These are phyloP conservation scores for Hypomyces perniciosus DNA, from an alignment of 2,329 filamentous ascomycete genomes.

Conservation along the genomic window DNA sequence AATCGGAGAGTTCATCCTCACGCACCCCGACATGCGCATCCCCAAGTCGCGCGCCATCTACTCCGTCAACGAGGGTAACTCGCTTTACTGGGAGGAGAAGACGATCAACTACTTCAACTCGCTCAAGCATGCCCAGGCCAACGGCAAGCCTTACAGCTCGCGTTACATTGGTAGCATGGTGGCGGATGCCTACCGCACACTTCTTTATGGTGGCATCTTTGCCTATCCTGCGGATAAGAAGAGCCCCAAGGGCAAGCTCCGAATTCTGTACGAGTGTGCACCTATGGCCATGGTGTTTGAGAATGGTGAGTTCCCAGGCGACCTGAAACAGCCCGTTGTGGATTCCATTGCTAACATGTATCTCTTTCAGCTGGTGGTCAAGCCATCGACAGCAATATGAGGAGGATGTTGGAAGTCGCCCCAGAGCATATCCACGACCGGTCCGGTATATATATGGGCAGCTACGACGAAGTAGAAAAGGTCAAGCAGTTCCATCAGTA, in stretches of 20 bases:
- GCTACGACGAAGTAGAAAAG: conserved; percentile 91
- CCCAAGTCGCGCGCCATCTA: conserved; percentile 81
- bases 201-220: conserved; percentile 94
- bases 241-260: conserved; percentile 95
- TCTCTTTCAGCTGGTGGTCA: conserved; percentile 69
- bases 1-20: conserved; percentile 97
- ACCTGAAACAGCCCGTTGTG: neutral
- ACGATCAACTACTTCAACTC: conserved; percentile 85
- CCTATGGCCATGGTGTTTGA: conserved; percentile 99
- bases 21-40: conserved; percentile 89
- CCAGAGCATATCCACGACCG: conserved; percentile 93
- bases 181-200: conserved; percentile 90
- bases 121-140: conserved; percentile 70
- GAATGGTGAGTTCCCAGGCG: conserved; percentile 62
- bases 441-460: conserved; percentile 94
- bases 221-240: conserved; percentile 98
- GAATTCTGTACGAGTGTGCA: conserved; percentile 96
- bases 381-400: conserved; percentile 86
- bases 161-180: conserved; percentile 99
- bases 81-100: conserved; percentile 86
- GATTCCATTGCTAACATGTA: conserved; percentile 21
- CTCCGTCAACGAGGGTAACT: conserved; percentile 98
- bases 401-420: conserved; percentile 79
- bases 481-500: conserved; percentile 71
- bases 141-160: conserved; percentile 85